Evolutionary conservation across 1,284 basidiomycete genomes (phyloP).

Genomic region (Sanguinoderma infundibulare): DNA sequence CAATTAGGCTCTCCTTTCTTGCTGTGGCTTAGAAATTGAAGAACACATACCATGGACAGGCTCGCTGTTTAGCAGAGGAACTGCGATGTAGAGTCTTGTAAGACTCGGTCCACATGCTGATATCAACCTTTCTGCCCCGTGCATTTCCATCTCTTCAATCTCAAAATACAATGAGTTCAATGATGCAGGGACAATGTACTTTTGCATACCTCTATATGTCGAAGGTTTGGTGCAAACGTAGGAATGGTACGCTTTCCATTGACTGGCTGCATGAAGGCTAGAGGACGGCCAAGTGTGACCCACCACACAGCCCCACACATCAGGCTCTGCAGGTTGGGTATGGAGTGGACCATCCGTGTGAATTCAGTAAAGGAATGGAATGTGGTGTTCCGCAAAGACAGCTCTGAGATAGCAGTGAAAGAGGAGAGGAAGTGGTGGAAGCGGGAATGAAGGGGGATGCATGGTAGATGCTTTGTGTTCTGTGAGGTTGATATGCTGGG

Average conservation of each 20-base stretch:
- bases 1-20: too few relatives aligned
- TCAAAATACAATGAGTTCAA: not conserved
- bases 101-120: not conserved
- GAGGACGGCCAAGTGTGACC: not conserved
- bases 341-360: not conserved
- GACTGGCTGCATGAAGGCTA: not conserved
- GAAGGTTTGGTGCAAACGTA: not conserved
- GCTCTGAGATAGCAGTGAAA: not conserved
- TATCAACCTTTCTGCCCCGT: not conserved
- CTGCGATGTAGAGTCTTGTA: not conserved
- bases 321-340: not conserved
- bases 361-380: not conserved
- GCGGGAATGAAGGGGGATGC: not conserved
- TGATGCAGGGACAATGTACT: not conserved
- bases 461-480: not conserved
- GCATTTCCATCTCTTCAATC: not conserved
- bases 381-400: not conserved
- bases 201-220: not conserved
- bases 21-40: too few relatives aligned
- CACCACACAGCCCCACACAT: not conserved
- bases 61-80: not conserved
- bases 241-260: not conserved
- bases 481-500: not conserved
- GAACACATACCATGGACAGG: not conserved
- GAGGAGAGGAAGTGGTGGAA: not conserved